phyloP scores from a whole-genome alignment of 768 basidiomycete species.

The Tulasnella sp. region DNA sequence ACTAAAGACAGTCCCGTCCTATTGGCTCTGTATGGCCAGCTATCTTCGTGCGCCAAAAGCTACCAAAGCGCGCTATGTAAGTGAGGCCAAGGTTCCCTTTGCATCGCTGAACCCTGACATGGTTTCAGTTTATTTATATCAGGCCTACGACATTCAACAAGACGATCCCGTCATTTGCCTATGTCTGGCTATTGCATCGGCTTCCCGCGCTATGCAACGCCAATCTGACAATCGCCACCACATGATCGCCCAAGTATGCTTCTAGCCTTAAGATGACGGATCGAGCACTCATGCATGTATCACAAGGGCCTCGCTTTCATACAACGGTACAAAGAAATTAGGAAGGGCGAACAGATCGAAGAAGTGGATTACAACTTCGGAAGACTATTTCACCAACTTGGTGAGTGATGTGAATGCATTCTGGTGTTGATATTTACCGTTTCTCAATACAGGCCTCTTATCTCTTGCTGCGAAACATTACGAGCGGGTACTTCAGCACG shows the following conservation, averaged over 20 bases:
- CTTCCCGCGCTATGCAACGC: slow-evolving; percentile 88
- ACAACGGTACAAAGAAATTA: slow-evolving; percentile 68
- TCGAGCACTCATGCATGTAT: neutral
- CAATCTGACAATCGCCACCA: slow-evolving; percentile 94
- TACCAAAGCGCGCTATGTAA: slow-evolving; percentile 88
- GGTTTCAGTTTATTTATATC: slow-evolving; percentile 73
- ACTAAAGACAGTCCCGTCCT: slow-evolving; percentile 68
- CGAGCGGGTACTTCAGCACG: slow-evolving; percentile 63
- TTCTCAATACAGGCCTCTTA: slow-evolving; percentile 56
- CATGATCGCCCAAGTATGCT: slow-evolving; percentile 64
- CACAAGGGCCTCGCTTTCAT: slow-evolving; percentile 77
- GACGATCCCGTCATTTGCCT: slow-evolving; percentile 85
- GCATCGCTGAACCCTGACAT: neutral
- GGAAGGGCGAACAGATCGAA: slow-evolving; percentile 48
- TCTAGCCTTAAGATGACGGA: neutral
- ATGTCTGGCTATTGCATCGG: slow-evolving; percentile 73
- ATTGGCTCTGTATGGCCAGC: slow-evolving; percentile 73
- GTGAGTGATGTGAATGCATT: slow-evolving; percentile 43
- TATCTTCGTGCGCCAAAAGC: slow-evolving; percentile 78
- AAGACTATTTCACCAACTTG: slow-evolving; percentile 87
- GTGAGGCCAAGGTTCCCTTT: slow-evolving; percentile 37
- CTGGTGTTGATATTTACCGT: slow-evolving; percentile 7
- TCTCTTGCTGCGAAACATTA: slow-evolving; percentile 84
- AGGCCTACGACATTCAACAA: slow-evolving; percentile 80
- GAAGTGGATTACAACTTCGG: slow-evolving; percentile 96